Percentiles rank a stretch among this genome's conserved stretches.
Evolutionary conservation across 176 grass and related monocot species (phyloP).

Genomic region (Pontederia paniculata): DNA sequence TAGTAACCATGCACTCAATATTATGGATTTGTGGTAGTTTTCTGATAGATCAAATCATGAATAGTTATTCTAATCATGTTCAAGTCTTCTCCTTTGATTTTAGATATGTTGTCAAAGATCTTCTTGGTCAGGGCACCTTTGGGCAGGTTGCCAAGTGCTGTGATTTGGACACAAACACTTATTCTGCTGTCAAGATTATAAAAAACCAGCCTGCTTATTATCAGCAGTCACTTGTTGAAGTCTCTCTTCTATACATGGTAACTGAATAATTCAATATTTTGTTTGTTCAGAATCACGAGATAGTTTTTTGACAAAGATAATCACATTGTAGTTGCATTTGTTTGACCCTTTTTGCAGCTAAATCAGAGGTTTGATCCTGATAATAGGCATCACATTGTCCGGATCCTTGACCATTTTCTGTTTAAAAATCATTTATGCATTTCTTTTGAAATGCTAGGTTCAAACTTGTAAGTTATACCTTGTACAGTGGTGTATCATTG

Average conservation of each 20-base stretch:
- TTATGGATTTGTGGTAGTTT: too few relatives aligned
- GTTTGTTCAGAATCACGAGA: not conserved
- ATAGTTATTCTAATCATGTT: not conserved
- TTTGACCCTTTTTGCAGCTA: conserved; percentile 45
- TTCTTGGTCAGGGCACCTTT: conserved; percentile 98
- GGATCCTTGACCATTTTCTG: conserved; percentile 91
- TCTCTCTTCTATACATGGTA: conserved; percentile 84
- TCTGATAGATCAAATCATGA: not conserved
- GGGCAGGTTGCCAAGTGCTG: conserved; percentile 97
- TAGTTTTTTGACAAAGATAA: too few relatives aligned
- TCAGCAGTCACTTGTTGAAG: conserved; percentile 79
- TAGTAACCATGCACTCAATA: too few relatives aligned
- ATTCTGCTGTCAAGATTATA: conserved; percentile 93
- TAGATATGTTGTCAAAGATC: conserved; percentile 86
- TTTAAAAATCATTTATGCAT: conserved; percentile 91
- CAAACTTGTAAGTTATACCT: conserved; percentile 65
- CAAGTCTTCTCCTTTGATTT: conserved; percentile 11
- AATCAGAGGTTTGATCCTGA: conserved; percentile 89
- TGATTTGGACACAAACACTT: conserved; percentile 58
- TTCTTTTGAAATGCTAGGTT: conserved; percentile 95
- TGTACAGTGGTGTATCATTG: not conserved
- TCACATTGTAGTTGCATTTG: conserved; percentile 10
- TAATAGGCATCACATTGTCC: conserved; percentile 89
- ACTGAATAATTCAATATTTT: conserved; percentile 3
- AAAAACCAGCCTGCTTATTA: conserved; percentile 98